Base-by-base conservation (phyloP, 805 yeast species). In the Saccharomyces paradoxus region DNA sequence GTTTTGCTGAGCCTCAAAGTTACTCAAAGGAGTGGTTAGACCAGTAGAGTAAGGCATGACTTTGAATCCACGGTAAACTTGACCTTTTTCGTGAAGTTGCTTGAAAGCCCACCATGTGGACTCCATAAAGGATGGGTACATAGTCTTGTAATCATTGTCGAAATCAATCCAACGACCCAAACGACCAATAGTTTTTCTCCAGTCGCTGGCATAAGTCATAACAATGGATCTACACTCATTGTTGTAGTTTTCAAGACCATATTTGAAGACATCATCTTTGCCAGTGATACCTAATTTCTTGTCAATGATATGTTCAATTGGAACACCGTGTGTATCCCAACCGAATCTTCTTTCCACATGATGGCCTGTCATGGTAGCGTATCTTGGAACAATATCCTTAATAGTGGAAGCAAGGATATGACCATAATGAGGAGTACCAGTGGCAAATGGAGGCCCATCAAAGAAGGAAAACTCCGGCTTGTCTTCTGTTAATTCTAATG, bases 31-130 rank as follows among this genome's bases (percentile, higher is more conserved):
- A 52, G 99, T 94, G 44, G 97, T 92, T 60, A 88, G 85, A 55
- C 96, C 99, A 46, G 98, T 92, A 28, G 98, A 92, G 74, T 94
- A 94, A 49, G 99, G 99, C 99, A 94, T 94, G 53, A 94, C 99
- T 71, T 96, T 83, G 72, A 82, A 84, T 56, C 99, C 99, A 73
- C 96, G 83, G 77, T 94, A 94, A 49, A 94, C 98, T 55, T 88
- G 82, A 52, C 83, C 86, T 73, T 91, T 94, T 55, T 87, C 84
- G 71, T 77, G 89, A 63, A 94, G 77, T 74, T 89, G 83, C 76
- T 87, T 84, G 81, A 94, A 94, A 31, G 89, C 96, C 99, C 99
- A 94, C 99, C 99, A 94, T 50, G 85, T 94, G 49, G 97, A 88
- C 77, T 94, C 99, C 99, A 94, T 94, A 65, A 89, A 94, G 55